Evolutionary conservation across 2,329 filamentous ascomycete species (phyloP), one percentile per base, ranked within the genome.

Genomic region (Fusarium zealandicum): DNA sequence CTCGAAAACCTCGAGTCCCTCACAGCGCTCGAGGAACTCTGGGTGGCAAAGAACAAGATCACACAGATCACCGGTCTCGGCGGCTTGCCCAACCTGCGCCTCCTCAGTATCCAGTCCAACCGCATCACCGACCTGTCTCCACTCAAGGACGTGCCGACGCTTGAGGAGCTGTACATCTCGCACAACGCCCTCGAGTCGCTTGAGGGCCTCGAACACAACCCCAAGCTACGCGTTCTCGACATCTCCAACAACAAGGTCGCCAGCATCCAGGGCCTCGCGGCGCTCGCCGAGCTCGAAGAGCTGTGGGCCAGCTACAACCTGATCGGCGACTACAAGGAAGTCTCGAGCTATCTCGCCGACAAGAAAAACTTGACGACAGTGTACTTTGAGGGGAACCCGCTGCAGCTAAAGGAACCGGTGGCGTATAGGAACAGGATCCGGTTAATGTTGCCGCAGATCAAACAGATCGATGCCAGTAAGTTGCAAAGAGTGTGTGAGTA

Each of bases 41-140:
- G 93, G 93, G 78, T 98, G 14, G 95, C 91, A 52, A 98, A 96
- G 82, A 97, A 97, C 78, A 97, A 96, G 72, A 96, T 99, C 66
- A 90, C 89, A 0, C 85, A 92, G 68, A 85, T 98, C 59, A 86
- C 84, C 60, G 89, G 90, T 45, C 82, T 98, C 13, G 81, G 81
- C n/a, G 82, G 84, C 1, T 82, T 99, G 22, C 81, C 86, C 8
- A 93, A 90, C 65, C 83, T 99, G 38, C 89, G 88, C 59, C 90
- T 98, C 43, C 85, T 99, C 45, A 96, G 91, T 68, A 92, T 99
- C 66, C 95, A 98, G 75, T 95, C 92, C 33, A 99, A 99, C 78
- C 90, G 95, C 43, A 90, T 99, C 64, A 88, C 85, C 51, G 83
- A 87, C 60, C 83, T 99, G 13, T 80, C 85, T 10, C 92, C 92